Conservation (phyloP, 78 protist species). For the Monosiga brevicollis region DNA sequence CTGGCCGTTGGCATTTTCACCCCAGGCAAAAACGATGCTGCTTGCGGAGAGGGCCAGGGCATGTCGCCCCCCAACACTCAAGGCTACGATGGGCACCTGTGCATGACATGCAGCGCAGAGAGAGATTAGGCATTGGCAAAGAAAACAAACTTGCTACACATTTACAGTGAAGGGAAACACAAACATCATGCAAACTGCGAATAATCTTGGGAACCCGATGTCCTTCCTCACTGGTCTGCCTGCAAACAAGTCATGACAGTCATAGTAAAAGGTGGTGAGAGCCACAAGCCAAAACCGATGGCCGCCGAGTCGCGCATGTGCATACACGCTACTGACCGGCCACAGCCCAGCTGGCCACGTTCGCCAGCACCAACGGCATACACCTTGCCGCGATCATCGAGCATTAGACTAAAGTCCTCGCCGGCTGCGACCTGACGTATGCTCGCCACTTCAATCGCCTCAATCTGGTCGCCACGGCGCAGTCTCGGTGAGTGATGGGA, state of each 20-base stretch:
- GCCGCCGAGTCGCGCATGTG: not conserved
- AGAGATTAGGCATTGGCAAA: not conserved
- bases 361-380: not conserved
- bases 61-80: not conserved
- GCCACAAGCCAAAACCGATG: not conserved
- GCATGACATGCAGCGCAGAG: not conserved
- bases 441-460: no score
- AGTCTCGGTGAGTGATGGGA: no score
- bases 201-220: no score
- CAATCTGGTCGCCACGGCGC: no score
- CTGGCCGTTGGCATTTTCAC: not conserved
- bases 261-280: not conserved
- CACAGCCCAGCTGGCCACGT: not conserved
- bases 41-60: not conserved
- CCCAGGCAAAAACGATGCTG: not conserved
- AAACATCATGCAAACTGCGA: no score
- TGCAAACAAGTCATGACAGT: not conserved
- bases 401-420: not conserved
- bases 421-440: not conserved
- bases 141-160: not conserved
- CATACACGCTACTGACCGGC: not conserved
- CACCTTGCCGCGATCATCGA: not conserved
- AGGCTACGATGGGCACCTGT: not conserved
- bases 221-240: not conserved
- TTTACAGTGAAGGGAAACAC: not conserved